Conservation (phyloP, 106 monocot species). For the Allium cepa region DNA sequence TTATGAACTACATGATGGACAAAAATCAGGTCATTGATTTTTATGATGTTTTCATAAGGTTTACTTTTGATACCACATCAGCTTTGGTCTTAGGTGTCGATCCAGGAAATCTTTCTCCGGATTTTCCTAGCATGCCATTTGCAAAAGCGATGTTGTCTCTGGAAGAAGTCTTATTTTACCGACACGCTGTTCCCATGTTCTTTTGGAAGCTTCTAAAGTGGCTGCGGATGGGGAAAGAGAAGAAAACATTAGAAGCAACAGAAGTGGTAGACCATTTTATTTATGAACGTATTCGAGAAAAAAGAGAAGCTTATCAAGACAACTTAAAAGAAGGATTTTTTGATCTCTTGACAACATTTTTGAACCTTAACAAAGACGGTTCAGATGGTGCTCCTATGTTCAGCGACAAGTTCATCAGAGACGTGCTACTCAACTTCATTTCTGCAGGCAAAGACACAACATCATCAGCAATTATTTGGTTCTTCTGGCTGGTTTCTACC, state of each 20-base stretch:
- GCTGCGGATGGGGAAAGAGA: slow-evolving; percentile 26
- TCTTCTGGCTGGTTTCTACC: slow-evolving; percentile 47
- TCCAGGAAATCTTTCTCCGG: slow-evolving; percentile 19
- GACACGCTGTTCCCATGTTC: slow-evolving; percentile 19
- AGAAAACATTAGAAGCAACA: slow-evolving; percentile 8
- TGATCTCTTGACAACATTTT: slow-evolving; percentile 16
- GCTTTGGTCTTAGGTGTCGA: slow-evolving; percentile 34
- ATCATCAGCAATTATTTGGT: slow-evolving; percentile 42
- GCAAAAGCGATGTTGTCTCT: slow-evolving; percentile 8
- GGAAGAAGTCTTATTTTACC: slow-evolving; percentile 10
- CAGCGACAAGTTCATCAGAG: slow-evolving; percentile 27
- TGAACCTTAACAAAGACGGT: not conserved
- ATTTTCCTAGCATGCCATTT: slow-evolving; percentile 23
- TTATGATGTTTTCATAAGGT: slow-evolving; percentile 35
- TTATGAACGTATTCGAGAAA: slow-evolving; percentile 15
- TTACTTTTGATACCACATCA: slow-evolving; percentile 29
- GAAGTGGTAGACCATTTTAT: slow-evolving; percentile 30
- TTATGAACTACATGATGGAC: not conserved
- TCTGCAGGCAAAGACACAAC: slow-evolving; percentile 55
- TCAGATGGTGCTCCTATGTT: not conserved
- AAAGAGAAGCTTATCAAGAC: not conserved
- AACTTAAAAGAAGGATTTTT: not conserved
- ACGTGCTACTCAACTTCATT: slow-evolving; percentile 35
- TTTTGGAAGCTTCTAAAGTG: slow-evolving; percentile 42
- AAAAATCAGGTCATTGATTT: slow-evolving; percentile 10